Percentiles rank a stretch among this genome's conserved stretches.
Evolutionary conservation across 257 asterid species (phyloP).

Genomic region (Cinchona pubescens): DNA sequence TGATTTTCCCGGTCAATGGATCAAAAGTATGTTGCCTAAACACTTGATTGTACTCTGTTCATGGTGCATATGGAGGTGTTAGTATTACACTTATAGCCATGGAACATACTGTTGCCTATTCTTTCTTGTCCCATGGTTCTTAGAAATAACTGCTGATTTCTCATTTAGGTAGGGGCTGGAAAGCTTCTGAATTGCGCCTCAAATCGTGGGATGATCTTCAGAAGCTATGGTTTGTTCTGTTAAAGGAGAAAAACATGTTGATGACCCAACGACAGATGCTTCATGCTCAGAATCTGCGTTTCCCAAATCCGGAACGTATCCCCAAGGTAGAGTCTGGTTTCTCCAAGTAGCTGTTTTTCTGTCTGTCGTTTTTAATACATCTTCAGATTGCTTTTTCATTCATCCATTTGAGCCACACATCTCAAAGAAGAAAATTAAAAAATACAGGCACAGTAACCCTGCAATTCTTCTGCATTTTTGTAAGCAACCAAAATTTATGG

Average conservation of each 20-base stretch:
- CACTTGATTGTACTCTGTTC: neutral
- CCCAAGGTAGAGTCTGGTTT: conserved; percentile 53
- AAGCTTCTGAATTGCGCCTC: conserved; percentile 90
- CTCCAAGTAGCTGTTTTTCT: neutral
- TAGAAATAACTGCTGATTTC: conserved; percentile 10
- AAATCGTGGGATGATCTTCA: conserved; percentile 98
- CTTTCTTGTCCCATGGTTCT: neutral
- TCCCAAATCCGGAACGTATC: conserved; percentile 81
- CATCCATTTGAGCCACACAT: neutral
- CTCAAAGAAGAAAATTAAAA: neutral
- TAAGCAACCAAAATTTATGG: neutral
- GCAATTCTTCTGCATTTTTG: neutral
- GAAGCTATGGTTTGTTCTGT: conserved; percentile 86
- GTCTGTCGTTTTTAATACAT: neutral
- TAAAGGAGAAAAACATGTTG: conserved; percentile 88
- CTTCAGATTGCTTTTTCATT: neutral
- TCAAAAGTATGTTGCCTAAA: neutral
- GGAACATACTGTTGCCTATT: neutral
- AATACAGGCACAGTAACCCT: neutral
- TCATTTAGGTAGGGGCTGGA: conserved; percentile 82
- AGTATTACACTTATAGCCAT: neutral
- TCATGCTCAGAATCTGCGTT: conserved; percentile 71
- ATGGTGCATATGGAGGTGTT: neutral
- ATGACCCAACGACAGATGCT: conserved; percentile 96
- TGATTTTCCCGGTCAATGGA: neutral